These are phyloP conservation scores for Penicillium alfredii DNA, from an alignment of 495 filamentous ascomycete genomes.

Conservation along the genomic window DNA sequence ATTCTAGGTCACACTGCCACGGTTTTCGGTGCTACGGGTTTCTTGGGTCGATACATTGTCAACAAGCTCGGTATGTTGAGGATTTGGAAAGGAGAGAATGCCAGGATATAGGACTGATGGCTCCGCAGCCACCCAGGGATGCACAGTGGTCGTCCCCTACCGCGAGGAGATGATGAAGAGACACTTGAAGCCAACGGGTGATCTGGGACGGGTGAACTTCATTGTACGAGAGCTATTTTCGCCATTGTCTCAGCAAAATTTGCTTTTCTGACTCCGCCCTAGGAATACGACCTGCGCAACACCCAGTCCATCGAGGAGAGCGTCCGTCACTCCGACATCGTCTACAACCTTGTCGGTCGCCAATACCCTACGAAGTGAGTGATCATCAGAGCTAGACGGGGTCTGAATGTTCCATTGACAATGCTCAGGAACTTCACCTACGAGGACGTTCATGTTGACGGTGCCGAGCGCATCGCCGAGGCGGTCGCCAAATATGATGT, in stretches of 20 bases:
- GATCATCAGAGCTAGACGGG: neutral
- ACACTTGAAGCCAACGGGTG: constrained; percentile 90
- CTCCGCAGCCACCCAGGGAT: constrained; percentile 75
- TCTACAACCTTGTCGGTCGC: constrained; percentile 92
- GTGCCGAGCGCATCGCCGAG: constrained; percentile 89
- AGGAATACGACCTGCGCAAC: constrained; percentile 96
- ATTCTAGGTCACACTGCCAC: constrained; percentile 83
- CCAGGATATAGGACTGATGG: constrained; percentile 28
- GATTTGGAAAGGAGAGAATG: constrained; percentile 3
- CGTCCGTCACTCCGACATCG: constrained; percentile 92
- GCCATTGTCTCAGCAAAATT: constrained; percentile 2
- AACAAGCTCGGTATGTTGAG: constrained; percentile 74
- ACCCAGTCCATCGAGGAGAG: constrained; percentile 93
- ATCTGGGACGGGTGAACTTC: constrained; percentile 84
- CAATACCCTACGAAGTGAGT: constrained; percentile 93
- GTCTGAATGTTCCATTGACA: constrained; percentile 21
- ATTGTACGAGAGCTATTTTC: constrained; percentile 48
- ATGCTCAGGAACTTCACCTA: constrained; percentile 80
- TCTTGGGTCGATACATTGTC: constrained; percentile 95
- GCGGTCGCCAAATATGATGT: constrained; percentile 98
- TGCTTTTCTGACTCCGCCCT: constrained; percentile 9
- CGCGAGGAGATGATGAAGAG: constrained; percentile 97
- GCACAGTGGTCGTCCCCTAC: constrained; percentile 87
- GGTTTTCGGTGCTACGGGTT: constrained; percentile 95
- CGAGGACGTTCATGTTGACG: constrained; percentile 90